phyloP scores from a whole-genome alignment of 2,329 filamentous ascomycete species.

The Sphaerulina vaccinii region DNA sequence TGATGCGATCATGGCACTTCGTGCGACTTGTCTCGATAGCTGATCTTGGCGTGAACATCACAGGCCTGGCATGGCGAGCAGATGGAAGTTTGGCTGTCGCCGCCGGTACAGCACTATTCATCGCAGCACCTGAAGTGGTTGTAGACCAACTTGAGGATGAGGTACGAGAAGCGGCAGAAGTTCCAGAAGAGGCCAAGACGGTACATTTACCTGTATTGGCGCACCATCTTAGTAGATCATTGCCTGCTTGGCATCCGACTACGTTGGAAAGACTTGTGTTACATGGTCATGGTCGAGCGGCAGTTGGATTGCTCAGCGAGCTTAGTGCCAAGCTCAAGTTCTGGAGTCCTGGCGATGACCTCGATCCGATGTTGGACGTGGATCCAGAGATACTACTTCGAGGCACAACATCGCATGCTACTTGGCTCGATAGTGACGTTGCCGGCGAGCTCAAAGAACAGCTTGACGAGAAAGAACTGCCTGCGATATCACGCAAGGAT shows the following conservation, averaged over 20 bases:
- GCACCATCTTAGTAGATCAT: conserved; percentile 68
- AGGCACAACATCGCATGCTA: conserved; percentile 38
- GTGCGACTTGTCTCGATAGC: conserved; percentile 29
- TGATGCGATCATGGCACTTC: conserved; percentile 24
- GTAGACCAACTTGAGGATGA: conserved; percentile 56
- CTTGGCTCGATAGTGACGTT: conserved; percentile 21
- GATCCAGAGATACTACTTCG: conserved; percentile 9
- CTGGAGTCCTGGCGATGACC: conserved; percentile 72
- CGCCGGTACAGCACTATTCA: conserved; percentile 85
- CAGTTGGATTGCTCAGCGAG: conserved; percentile 69
- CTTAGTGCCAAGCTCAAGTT: conserved; percentile 78
- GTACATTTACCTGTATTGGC: conserved; percentile 19
- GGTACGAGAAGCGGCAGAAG: conserved; percentile 19
- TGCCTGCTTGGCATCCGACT: conserved; percentile 90
- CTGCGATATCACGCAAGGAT: conserved; percentile 27
- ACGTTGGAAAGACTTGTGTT: conserved; percentile 85
- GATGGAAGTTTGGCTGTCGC: conserved; percentile 84
- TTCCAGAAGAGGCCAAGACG: not conserved
- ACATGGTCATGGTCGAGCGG: conserved; percentile 69
- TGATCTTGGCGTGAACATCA: conserved; percentile 27
- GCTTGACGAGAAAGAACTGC: conserved; percentile 52
- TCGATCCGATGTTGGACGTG: conserved; percentile 70
- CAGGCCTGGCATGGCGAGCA: conserved; percentile 64
- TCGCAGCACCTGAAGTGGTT: conserved; percentile 75
- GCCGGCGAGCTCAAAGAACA: conserved; percentile 32